Evolutionary conservation across 148 eudicot genomes (phyloP).

Genomic region (Linanthus parryae): DNA sequence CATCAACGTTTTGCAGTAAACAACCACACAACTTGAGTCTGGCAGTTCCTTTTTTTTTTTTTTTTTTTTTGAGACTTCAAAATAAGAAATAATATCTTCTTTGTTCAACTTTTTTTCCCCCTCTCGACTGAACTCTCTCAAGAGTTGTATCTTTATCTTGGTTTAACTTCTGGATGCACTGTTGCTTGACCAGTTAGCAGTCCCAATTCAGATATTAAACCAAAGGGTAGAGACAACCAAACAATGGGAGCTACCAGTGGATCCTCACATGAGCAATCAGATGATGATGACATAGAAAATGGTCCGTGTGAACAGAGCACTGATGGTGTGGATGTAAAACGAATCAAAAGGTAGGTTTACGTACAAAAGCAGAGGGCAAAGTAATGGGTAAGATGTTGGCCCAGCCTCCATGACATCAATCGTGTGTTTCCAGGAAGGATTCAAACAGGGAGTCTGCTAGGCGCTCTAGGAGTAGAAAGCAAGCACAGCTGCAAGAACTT

Average conservation of each 20-base stretch:
- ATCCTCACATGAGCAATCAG: constrained; percentile 55
- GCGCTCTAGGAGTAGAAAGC: constrained; percentile 82
- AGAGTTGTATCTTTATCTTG: background rate
- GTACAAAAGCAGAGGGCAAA: too few relatives aligned
- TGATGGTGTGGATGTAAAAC: constrained; percentile 42
- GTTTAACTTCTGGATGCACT: constrained; percentile 2
- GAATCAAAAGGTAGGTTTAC: constrained; percentile 48
- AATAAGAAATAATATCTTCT: background rate
- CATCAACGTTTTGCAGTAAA: background rate
- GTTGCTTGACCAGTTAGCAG: constrained; percentile 45
- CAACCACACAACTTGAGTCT: background rate
- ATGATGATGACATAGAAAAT: constrained; percentile 74
- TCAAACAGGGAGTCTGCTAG: constrained; percentile 95
- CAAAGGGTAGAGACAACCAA: constrained; percentile 46
- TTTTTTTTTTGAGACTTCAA: background rate
- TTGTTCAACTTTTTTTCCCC: background rate
- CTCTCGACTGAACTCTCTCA: background rate
- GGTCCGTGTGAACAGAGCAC: constrained; percentile 75
- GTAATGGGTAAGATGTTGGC: too few relatives aligned
- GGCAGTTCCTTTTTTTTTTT: background rate
- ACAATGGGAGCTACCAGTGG: constrained; percentile 50
- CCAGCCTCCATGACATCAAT: too few relatives aligned
- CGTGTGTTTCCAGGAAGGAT: constrained; percentile 76
- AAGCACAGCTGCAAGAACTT: constrained; percentile 70
- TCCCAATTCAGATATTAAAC: constrained; percentile 54